phyloP scores from a whole-genome alignment of 139 green algal species.

The Chlorella ohadii region DNA sequence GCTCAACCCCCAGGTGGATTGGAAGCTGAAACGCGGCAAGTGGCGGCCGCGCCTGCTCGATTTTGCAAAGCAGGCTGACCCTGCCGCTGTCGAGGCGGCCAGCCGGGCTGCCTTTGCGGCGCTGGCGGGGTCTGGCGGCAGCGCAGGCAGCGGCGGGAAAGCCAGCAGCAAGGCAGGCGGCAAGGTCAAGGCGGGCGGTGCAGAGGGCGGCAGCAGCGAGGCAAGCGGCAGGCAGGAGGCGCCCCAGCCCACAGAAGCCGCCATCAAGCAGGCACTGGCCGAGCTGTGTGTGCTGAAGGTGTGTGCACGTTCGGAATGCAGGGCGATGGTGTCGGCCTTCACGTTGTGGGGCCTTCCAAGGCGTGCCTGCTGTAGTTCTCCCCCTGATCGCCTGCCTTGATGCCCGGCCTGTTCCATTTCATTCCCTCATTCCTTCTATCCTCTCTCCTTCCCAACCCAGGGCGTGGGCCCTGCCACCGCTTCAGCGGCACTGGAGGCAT shows the following conservation, averaged over 20 bases:
- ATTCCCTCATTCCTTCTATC: background rate
- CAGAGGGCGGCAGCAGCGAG: no score
- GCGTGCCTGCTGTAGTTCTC: no score
- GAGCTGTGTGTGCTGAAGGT: slow-evolving; percentile 57
- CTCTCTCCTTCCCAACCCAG: slow-evolving; percentile 32
- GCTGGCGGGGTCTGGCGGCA: background rate
- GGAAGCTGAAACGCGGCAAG: slow-evolving; percentile 76
- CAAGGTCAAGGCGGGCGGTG: no score
- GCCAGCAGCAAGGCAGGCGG: no score
- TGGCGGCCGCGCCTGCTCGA: slow-evolving; percentile 65
- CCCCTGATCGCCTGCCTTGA: background rate
- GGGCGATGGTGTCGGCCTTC: background rate
- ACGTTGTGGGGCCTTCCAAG: no score
- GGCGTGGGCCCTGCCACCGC: slow-evolving; percentile 78
- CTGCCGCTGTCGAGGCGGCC: slow-evolving; percentile 26
- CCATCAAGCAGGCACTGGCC: slow-evolving; percentile 44
- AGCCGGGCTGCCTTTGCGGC: background rate
- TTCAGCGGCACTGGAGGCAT: slow-evolving; percentile 56
- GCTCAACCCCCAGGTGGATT: slow-evolving; percentile 62
- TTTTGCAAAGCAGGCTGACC: slow-evolving; percentile 50
- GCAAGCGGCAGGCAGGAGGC: no score
- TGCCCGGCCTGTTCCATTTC: background rate
- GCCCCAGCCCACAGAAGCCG: background rate
- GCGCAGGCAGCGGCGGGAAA: background rate
- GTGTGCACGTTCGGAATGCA: background rate